phyloP scores from a whole-genome alignment of 2,329 filamentous ascomycete species.

The Penicillium sp. region DNA sequence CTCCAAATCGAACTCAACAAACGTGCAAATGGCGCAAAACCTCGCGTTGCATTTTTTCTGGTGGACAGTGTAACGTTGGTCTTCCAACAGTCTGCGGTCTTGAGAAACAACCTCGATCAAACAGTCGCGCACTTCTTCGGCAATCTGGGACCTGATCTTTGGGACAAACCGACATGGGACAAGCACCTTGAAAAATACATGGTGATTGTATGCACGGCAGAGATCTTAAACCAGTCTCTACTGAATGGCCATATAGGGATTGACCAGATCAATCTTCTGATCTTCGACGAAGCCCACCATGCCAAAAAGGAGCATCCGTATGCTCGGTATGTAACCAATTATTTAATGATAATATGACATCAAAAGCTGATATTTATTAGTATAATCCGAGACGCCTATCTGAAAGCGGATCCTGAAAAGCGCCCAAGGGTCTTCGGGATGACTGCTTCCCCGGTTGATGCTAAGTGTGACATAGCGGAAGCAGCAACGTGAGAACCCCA shows the following conservation, averaged over 20 bases:
- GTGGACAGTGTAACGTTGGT: slow-evolving; percentile 88
- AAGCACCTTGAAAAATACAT: slow-evolving; percentile 64
- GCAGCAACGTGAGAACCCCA: slow-evolving; percentile 56
- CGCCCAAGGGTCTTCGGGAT: slow-evolving; percentile 86
- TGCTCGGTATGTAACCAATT: slow-evolving; percentile 54
- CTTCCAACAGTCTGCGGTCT: slow-evolving; percentile 81
- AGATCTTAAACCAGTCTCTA: slow-evolving; percentile 77
- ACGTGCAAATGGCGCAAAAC: slow-evolving; percentile 59
- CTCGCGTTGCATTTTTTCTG: slow-evolving; percentile 78
- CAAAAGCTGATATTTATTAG: slow-evolving; percentile 32
- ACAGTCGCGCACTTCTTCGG: slow-evolving; percentile 74
- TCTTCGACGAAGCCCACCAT: slow-evolving; percentile 97
- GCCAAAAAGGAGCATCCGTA: slow-evolving; percentile 93
- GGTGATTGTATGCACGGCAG: slow-evolving; percentile 89
- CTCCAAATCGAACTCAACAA: slow-evolving; percentile 75
- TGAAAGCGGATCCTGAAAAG: slow-evolving; percentile 47
- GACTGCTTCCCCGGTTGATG: slow-evolving; percentile 94
- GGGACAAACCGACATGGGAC: slow-evolving; percentile 61
- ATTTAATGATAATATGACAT: background rate
- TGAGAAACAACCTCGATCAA: slow-evolving; percentile 77
- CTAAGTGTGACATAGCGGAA: slow-evolving; percentile 68
- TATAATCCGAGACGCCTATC: slow-evolving; percentile 86
- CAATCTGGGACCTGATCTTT: slow-evolving; percentile 61
- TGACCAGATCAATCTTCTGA: slow-evolving; percentile 78
- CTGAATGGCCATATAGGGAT: slow-evolving; percentile 78